Percentiles rank a stretch among this genome's conserved stretches.
Evolutionary conservation across 2,329 filamentous ascomycete species (phyloP).

Genomic region (Cladophialophora immunda): DNA sequence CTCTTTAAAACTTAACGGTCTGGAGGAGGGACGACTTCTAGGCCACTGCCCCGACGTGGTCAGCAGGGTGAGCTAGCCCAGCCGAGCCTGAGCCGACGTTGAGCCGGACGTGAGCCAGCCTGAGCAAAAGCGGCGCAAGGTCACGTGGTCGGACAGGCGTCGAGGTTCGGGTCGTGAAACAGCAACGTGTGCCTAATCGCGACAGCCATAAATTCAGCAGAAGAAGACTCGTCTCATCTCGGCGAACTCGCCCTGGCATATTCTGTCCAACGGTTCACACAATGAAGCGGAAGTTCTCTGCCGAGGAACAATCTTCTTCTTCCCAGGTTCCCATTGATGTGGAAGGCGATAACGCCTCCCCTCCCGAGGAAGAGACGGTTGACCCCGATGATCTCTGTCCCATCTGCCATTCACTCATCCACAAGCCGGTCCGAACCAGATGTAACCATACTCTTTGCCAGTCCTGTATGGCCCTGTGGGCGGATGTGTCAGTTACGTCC

Average conservation of each 20-base stretch:
- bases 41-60: too few relatives aligned
- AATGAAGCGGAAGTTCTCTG: constrained; percentile 7
- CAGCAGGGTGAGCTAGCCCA: too few relatives aligned
- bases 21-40: too few relatives aligned
- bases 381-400: constrained; percentile 39
- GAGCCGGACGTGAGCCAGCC: too few relatives aligned
- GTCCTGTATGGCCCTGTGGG: constrained; percentile 39
- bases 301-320: background rate
- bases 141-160: too few relatives aligned
- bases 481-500: constrained; percentile 38
- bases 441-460: constrained; percentile 39
- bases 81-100: too few relatives aligned
- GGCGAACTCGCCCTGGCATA: background rate
- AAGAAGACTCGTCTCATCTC: background rate
- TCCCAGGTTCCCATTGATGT: background rate
- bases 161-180: background rate
- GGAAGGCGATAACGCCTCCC: background rate
- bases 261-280: background rate
- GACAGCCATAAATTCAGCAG: constrained; percentile 1
- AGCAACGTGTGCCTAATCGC: background rate
- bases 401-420: constrained; percentile 38
- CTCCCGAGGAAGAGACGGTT: constrained; percentile 22
- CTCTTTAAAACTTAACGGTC: too few relatives aligned
- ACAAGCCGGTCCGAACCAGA: constrained; percentile 36
- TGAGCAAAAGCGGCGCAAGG: too few relatives aligned